Evolutionary conservation across 192 early-diverging fungal genomes (phyloP).

Genomic region (Fimicolochytrium jonesii): DNA sequence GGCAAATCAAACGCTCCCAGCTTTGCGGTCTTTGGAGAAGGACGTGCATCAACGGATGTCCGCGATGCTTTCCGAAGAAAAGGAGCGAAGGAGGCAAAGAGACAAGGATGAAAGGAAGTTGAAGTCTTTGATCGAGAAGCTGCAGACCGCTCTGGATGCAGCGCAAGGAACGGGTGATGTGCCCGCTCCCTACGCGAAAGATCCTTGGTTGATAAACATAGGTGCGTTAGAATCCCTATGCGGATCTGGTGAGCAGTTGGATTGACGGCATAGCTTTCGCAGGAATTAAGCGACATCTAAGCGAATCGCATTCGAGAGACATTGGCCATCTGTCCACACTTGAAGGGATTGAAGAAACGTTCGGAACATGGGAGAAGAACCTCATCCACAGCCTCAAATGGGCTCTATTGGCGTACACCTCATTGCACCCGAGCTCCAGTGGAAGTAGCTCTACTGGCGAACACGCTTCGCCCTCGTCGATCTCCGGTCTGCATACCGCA

Average conservation of each 20-base stretch:
- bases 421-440: background rate
- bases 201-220: constrained; percentile 12
- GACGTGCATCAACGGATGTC: constrained; percentile 12
- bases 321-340: too few species aligned
- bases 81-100: constrained; percentile 11
- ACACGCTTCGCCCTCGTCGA: too few species aligned
- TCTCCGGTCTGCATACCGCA: background rate
- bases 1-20: constrained; percentile 6
- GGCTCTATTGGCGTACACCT: constrained; percentile 3
- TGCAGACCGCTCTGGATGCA: background rate
- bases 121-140: background rate
- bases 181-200: constrained; percentile 3
- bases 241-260: too few species aligned
- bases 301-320: too few species aligned
- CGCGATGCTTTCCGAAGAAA: constrained; percentile 12
- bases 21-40: constrained; percentile 2
- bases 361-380: background rate
- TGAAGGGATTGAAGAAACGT: background rate
- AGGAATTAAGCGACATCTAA: too few species aligned
- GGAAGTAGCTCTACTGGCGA: background rate
- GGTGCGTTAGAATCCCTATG: too few species aligned
- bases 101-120: constrained; percentile 19
- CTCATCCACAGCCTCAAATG: background rate
- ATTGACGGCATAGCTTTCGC: too few species aligned
- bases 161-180: background rate